Conservation (phyloP, 495 filamentous ascomycete genomes). For the Aspergillus sclerotioniger region DNA sequence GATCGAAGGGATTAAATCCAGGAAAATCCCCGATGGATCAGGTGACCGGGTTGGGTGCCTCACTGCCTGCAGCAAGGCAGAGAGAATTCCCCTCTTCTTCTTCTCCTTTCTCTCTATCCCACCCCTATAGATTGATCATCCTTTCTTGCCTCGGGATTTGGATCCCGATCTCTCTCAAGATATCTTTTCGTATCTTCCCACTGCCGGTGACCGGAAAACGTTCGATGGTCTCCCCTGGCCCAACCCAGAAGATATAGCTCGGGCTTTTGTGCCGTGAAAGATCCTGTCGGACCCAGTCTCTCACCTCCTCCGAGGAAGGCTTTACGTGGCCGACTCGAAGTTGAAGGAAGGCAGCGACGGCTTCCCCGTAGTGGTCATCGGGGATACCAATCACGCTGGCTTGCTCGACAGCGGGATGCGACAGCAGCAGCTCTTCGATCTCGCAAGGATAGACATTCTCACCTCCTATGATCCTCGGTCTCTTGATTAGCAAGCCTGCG, state of each 20-base stretch:
- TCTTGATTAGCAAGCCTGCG: background rate
- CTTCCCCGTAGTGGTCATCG: constrained; percentile 60
- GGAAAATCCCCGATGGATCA: too few species aligned
- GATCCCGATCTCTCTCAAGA: constrained; percentile 48
- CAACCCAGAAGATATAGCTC: constrained; percentile 57
- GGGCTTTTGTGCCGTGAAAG: constrained; percentile 59
- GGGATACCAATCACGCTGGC: constrained; percentile 61
- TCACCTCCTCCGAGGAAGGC: constrained; percentile 11
- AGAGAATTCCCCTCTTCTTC: too few species aligned
- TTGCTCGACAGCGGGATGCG: constrained; percentile 49
- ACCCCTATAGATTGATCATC: too few species aligned
- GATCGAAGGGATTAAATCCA: too few species aligned
- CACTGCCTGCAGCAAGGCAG: too few species aligned
- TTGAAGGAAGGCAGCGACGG: constrained; percentile 33
- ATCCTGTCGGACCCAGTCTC: constrained; percentile 43
- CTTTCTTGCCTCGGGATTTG: too few species aligned
- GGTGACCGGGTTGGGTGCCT: too few species aligned
- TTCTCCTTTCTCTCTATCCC: too few species aligned
- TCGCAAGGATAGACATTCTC: constrained; percentile 77
- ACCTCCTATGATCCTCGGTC: constrained; percentile 41
- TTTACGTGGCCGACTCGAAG: background rate
- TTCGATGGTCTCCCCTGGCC: constrained; percentile 41
- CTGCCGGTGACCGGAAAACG: constrained; percentile 56
- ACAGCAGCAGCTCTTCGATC: constrained; percentile 62
- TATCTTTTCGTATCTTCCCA: constrained; percentile 62